phyloP scores from a whole-genome alignment of 345 rosid genomes.

The Murraya koenigii region DNA sequence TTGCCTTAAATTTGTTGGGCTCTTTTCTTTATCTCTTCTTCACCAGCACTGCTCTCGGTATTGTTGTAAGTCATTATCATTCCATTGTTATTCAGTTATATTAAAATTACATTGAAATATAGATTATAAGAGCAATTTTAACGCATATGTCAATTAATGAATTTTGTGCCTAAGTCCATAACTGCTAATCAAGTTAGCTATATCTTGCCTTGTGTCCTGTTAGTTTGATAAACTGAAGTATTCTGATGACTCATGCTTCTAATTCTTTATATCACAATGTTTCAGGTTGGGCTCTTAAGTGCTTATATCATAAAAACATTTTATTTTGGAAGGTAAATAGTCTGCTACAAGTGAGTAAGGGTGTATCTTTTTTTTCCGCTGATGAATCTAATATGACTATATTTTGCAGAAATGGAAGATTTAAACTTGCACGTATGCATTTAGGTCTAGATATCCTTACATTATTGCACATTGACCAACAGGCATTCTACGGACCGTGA shows the following conservation, averaged over 20 bases:
- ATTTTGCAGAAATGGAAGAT: not conserved
- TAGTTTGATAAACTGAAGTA: not conserved
- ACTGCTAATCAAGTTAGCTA: not conserved
- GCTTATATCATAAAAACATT: conserved; percentile 67
- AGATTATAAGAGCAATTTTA: not conserved
- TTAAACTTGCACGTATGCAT: not conserved
- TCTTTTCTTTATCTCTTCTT: conserved; percentile 64
- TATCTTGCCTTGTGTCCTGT: not conserved
- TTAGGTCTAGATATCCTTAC: conserved; percentile 2
- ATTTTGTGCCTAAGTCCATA: not conserved
- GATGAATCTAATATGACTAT: not conserved
- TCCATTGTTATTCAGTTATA: not conserved
- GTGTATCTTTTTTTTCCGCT: not conserved
- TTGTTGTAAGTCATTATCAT: conserved; percentile 43
- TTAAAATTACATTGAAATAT: not conserved
- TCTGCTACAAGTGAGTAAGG: not conserved
- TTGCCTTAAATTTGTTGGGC: conserved; percentile 44
- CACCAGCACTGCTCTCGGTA: conserved; percentile 59
- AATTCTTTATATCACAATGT: conserved; percentile 9
- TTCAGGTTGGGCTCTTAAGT: conserved; percentile 61
- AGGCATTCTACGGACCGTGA: conserved; percentile 78
- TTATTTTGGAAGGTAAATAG: conserved; percentile 55
- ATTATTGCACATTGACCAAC: conserved; percentile 10
- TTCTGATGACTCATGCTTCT: not conserved
- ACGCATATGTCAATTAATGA: not conserved